phyloP scores from a whole-genome alignment of 805 yeast genomes.

The Tanozyma kutaoensis region DNA sequence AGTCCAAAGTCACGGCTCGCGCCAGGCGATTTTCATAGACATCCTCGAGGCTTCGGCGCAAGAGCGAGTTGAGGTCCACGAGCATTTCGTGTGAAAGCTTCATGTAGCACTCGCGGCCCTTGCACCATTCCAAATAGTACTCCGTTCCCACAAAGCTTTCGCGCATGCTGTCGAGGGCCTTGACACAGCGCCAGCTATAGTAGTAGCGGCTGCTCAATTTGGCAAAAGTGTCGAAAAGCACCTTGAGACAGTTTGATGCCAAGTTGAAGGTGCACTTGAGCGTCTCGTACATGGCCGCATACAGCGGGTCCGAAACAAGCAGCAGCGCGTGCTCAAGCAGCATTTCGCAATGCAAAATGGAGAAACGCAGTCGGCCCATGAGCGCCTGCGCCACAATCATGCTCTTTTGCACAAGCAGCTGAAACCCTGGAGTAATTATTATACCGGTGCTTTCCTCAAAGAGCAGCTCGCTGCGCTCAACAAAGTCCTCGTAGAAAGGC shows the following conservation, averaged over 20 bases:
- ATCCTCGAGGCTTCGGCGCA: constrained; percentile 2
- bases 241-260: constrained; percentile 4
- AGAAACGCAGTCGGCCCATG: constrained; percentile 4
- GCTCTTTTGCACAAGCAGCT: constrained; percentile 6
- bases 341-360: constrained; percentile 2
- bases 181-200: constrained; percentile 8
- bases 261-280: constrained; percentile 4
- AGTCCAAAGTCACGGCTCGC: not conserved
- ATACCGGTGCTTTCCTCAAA: constrained; percentile 5
- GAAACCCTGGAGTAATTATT: constrained; percentile 7
- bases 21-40: constrained; percentile 1
- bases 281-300: constrained; percentile 4
- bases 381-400: constrained; percentile 5
- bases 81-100: constrained; percentile 4
- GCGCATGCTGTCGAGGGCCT: constrained; percentile 5
- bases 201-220: constrained; percentile 6
- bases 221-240: constrained; percentile 3
- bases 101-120: constrained; percentile 6
- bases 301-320: constrained; percentile 1
- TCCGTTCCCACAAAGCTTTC: constrained; percentile 5
- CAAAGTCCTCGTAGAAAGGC: constrained; percentile 7
- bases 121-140: constrained; percentile 5
- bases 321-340: constrained; percentile 3
- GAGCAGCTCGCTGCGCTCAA: constrained; percentile 2
- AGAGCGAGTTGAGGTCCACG: constrained; percentile 4